These are phyloP conservation scores for rapeseed (Brassica napus) DNA, from an alignment of 345 rosid genomes.

Conservation along the genomic window Da-Ae NC_063449.1:45798501-45799000, in stretches of 20 bases:
- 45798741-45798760: background rate
- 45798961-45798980: background rate
- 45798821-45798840: background rate
- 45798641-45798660: background rate
- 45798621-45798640: background rate
- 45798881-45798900: background rate
- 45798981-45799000: background rate
- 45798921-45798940: background rate
- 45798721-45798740: background rate
- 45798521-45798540: background rate
- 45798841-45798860: background rate
- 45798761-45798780: background rate
- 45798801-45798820: background rate
- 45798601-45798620: no score
- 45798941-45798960: background rate
- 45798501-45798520: background rate
- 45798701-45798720: background rate
- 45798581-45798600: background rate
- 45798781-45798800: no score
- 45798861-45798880: background rate
- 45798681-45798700: no score
- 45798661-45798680: background rate
- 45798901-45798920: background rate
- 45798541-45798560: no score
- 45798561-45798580: background rate